A percentile compares a stretch with the other conserved stretches of the same genome.
Conservation (phyloP, 108 stramenopile genomes). For the Nitzschia palea region DNA sequence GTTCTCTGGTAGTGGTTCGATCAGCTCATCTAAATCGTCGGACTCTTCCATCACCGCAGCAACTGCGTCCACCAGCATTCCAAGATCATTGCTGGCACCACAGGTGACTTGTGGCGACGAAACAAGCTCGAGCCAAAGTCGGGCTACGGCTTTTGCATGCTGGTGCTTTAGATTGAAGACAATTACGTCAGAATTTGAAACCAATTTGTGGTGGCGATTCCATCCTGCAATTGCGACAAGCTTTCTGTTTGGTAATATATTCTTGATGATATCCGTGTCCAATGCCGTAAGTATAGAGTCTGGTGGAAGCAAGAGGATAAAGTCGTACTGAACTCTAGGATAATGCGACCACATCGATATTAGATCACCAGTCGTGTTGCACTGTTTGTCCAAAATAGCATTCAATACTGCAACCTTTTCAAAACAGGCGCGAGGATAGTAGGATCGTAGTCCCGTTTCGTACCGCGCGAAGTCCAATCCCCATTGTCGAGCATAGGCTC, state of each 20-base stretch:
- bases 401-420: conserved; percentile 26
- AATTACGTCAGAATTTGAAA: conserved; percentile 5
- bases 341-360: background rate
- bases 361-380: background rate
- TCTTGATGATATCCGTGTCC: conserved; percentile 23
- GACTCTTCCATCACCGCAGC: conserved; percentile 8
- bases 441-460: background rate
- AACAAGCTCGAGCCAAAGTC: conserved; percentile 15
- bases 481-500: conserved; percentile 37
- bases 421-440: conserved; percentile 11
- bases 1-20: conserved; percentile 14
- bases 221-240: conserved; percentile 36
- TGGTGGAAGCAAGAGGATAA: conserved; percentile 23
- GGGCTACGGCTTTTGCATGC: conserved; percentile 9
- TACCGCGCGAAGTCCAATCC: conserved; percentile 29
- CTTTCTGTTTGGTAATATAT: conserved; percentile 27
- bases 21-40: conserved; percentile 4
- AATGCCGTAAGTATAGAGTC: conserved; percentile 30
- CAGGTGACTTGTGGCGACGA: conserved; percentile 7
- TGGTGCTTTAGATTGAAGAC: conserved; percentile 26
- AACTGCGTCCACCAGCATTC: conserved; percentile 17
- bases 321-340: conserved; percentile 13
- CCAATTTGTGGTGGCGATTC: background rate
- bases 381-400: conserved; percentile 1
- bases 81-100: conserved; percentile 28